Evolutionary conservation across 2,329 filamentous ascomycete species (phyloP).

Genomic region (Xylaria sp.): DNA sequence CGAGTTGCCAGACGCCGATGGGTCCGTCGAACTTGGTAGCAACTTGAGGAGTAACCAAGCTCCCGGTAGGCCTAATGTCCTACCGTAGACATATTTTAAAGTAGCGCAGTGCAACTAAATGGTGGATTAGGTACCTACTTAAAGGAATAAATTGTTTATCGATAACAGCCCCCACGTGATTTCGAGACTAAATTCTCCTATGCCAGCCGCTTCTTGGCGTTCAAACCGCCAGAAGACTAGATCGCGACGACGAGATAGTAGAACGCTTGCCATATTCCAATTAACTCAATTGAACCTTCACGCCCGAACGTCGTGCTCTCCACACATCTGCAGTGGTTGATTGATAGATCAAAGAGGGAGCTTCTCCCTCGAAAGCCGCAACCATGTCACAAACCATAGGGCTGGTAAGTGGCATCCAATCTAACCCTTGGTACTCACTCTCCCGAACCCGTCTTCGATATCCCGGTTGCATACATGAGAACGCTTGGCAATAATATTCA

Average conservation of each 20-base stretch:
- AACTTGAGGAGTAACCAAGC: constrained; percentile 16
- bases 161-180: constrained; percentile 38
- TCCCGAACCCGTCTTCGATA: constrained; percentile 14
- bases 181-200: constrained; percentile 19
- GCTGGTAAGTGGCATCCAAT: constrained; percentile 64
- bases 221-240: constrained; percentile 24
- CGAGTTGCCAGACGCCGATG: constrained; percentile 36
- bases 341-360: constrained; percentile 45
- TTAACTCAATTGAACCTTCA: background rate
- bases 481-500: background rate
- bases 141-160: constrained; percentile 23
- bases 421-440: constrained; percentile 15
- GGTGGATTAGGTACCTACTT: background rate
- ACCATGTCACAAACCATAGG: constrained; percentile 84
- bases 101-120: background rate
- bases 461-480: background rate
- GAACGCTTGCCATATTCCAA: constrained; percentile 11
- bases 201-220: constrained; percentile 27
- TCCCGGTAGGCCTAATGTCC: background rate
- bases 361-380: constrained; percentile 48
- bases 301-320: background rate
- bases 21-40: constrained; percentile 28
- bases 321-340: background rate
- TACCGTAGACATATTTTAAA: background rate
- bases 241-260: constrained; percentile 16